Conservation (phyloP, 2,329 filamentous ascomycete species). For the Penicillium glabrum region DNA sequence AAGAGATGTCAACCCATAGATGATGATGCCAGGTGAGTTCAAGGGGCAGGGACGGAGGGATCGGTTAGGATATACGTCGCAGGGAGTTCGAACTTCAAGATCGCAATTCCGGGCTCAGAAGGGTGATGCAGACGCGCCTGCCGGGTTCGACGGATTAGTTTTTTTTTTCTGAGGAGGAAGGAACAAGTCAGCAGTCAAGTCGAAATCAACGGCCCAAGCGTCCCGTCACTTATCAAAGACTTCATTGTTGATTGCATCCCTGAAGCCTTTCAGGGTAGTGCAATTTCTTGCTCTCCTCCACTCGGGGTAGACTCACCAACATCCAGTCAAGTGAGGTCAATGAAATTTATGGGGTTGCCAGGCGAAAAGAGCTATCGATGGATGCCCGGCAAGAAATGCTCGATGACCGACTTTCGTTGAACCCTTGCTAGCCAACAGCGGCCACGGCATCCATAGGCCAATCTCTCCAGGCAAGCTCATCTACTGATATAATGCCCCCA, state of each 20-base stretch:
- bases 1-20: not conserved
- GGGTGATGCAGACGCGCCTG: not conserved
- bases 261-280: not conserved
- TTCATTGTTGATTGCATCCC: not conserved
- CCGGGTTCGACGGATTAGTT: not conserved
- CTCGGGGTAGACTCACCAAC: not conserved
- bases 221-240: not conserved
- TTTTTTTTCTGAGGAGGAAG: not conserved
- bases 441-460: not conserved
- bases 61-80: not conserved
- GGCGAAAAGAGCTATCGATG: not conserved
- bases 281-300: not conserved
- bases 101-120: not conserved
- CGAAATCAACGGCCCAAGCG: not conserved
- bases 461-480: not conserved
- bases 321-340: not conserved
- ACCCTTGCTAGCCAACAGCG: not conserved
- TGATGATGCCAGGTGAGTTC: not conserved
- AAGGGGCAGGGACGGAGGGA: not conserved
- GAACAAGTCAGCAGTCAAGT: not conserved
- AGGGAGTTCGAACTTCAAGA: not conserved
- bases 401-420: not conserved
- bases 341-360: not conserved
- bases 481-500: not conserved
- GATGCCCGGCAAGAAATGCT: not conserved